Percentiles rank a stretch among this genome's conserved stretches.
Evolutionary conservation across 2,329 filamentous ascomycete genomes (phyloP).

Genomic region (Xylariomycetidae sp.): DNA sequence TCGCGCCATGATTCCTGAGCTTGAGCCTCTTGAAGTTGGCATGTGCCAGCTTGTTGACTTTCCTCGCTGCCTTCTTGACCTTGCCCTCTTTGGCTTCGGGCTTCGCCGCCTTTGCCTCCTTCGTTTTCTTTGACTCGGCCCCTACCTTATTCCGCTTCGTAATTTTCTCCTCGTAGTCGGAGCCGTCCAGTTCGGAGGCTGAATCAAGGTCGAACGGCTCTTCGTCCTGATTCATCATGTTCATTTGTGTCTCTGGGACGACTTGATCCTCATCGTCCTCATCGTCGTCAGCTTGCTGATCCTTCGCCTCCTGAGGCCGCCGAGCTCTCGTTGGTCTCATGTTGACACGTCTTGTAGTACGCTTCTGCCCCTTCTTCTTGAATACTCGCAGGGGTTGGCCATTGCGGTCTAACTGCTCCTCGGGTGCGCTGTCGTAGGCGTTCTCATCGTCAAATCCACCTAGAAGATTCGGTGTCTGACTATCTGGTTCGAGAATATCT

Average conservation of each 20-base stretch:
- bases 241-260: constrained; percentile 35
- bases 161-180: constrained; percentile 26
- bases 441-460: constrained; percentile 62
- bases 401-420: constrained; percentile 44
- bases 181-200: constrained; percentile 36
- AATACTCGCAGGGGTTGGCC: constrained; percentile 59
- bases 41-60: constrained; percentile 60
- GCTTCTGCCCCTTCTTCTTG: constrained; percentile 83
- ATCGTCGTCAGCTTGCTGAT: constrained; percentile 29
- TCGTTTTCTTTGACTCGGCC: constrained; percentile 25
- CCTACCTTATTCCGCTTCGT: constrained; percentile 19
- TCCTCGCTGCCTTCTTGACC: constrained; percentile 50
- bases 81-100: constrained; percentile 29
- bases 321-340: constrained; percentile 52
- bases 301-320: constrained; percentile 35
- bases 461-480: constrained; percentile 39
- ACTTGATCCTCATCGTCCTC: constrained; percentile 33
- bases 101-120: constrained; percentile 20
- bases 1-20: constrained; percentile 57
- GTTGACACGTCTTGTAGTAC: constrained; percentile 66
- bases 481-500: constrained; percentile 40
- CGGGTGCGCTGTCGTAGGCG: constrained; percentile 53
- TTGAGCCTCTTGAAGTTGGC: constrained; percentile 65
- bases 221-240: constrained; percentile 23
- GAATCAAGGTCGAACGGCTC: constrained; percentile 30